Base-by-base conservation (phyloP, 2,329 filamentous ascomycete species). In the Diplodia intermedia region DNA sequence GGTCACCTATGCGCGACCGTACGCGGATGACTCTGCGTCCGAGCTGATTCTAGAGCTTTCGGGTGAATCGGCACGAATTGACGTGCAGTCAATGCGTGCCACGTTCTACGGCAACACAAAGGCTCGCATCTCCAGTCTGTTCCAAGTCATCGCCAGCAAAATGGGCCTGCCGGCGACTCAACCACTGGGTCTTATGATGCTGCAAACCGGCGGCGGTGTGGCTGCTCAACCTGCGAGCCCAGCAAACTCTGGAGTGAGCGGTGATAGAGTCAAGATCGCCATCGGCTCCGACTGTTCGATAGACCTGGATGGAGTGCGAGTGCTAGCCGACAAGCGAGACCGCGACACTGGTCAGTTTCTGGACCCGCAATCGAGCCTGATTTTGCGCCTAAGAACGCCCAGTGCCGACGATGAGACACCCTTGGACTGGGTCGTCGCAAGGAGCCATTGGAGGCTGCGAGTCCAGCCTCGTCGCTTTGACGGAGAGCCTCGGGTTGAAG, bases 1-100 rank as follows among this genome's bases (percentile, higher is more conserved):
- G 83, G 88, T 97, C 33, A 88, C 88, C 71, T 98, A 98, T 74
- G 88, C 91, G 15, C 88, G 94, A 6, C 94, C 94, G 0, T 96
- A 90, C 74, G 89, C 93, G n/a, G 93, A 97, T 77, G 88, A 92
- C 65, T 84, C 84, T 26, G 80, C 90, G 0, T 84, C 88, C 69
- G 91, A 94, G 76, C 85, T 97, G 26, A 85, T 98, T 31, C 81
- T 97, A 2, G 93, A 98, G 77, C 90, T 96, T 61, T 75, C 74
- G 1, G 53, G 69, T 26, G 78, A 79, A 69, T 88, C 89, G 20
- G 76, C 77, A 0, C 75, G 71, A 1, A 69, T 80, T 2, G 72
- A 76, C 57, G 68, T 79, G 14, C 73, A 74, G 3, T 26, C 66
- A 43, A 84, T 87, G 73, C 85, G 88, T 2, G 89, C 88, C 1